Percentiles rank a stretch among this genome's conserved stretches.
Evolutionary conservation across 2,329 filamentous ascomycete genomes (phyloP).

Genomic region (Microascus cirrosus): DNA sequence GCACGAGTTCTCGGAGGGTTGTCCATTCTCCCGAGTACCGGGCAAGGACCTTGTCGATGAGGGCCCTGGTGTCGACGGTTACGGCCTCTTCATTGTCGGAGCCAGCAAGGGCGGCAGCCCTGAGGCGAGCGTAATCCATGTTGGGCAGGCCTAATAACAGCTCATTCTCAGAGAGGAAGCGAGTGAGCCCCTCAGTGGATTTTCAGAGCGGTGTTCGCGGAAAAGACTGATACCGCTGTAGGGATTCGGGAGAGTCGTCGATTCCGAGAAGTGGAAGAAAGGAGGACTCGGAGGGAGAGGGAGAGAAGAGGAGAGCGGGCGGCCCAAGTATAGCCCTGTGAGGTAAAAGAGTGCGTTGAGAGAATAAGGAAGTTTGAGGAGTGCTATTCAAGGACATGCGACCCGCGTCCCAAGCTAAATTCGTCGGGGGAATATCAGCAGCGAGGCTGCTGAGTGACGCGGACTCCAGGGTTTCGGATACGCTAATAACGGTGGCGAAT

Average conservation of each 20-base stretch:
- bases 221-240: background rate
- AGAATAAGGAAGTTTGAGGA: background rate
- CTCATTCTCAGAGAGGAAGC: slow-evolving; percentile 1
- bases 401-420: background rate
- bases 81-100: slow-evolving; percentile 93
- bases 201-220: background rate
- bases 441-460: background rate
- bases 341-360: background rate
- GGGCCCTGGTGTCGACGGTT: slow-evolving; percentile 88
- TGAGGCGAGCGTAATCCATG: slow-evolving; percentile 67
- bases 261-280: background rate
- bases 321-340: background rate
- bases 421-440: background rate
- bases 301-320: background rate
- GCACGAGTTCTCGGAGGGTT: slow-evolving; percentile 81
- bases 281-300: background rate
- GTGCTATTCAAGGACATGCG: background rate
- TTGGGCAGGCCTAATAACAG: slow-evolving; percentile 5
- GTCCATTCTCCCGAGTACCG: slow-evolving; percentile 95
- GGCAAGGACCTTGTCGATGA: slow-evolving; percentile 96
- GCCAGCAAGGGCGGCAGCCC: slow-evolving; percentile 75
- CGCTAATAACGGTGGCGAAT: background rate
- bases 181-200: background rate
- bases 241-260: background rate
- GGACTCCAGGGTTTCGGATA: background rate